Conservation (phyloP, 1,284 basidiomycete genomes). For the Moesziomyces antarcticus region DNA sequence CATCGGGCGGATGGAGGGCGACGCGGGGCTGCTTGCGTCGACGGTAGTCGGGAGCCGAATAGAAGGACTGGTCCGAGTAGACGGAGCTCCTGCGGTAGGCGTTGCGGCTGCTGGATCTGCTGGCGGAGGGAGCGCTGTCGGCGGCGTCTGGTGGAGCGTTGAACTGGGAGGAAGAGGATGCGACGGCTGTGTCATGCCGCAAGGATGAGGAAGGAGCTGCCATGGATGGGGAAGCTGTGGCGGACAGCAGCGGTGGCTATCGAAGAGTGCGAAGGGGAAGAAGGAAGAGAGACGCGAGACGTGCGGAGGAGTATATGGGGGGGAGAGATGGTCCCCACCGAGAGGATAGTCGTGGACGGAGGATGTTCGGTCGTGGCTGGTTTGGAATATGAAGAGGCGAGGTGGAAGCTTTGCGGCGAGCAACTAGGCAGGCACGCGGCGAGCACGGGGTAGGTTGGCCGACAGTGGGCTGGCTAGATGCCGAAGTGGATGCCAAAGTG, state of each 20-base stretch:
- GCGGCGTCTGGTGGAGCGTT: not conserved
- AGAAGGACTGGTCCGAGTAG: constrained; percentile 41
- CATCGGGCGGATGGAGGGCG: constrained; percentile 36
- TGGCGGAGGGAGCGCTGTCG: not conserved
- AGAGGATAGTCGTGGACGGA: too few species aligned
- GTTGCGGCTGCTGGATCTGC: constrained; percentile 13
- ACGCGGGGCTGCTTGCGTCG: constrained; percentile 43
- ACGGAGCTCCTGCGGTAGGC: constrained; percentile 18
- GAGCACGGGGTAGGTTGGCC: too few species aligned
- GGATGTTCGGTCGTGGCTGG: too few species aligned
- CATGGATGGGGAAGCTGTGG: not conserved
- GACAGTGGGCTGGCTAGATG: too few species aligned
- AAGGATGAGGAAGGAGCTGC: constrained; percentile 13
- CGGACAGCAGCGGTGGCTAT: not conserved
- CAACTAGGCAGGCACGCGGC: too few species aligned
- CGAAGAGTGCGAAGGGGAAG: not conserved
- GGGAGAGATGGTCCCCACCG: too few species aligned
- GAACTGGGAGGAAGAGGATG: constrained; percentile 2
- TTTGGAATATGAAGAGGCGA: too few species aligned
- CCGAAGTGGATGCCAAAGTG: too few species aligned
- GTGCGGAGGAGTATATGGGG: not conserved
- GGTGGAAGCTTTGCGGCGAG: too few species aligned
- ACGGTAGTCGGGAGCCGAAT: constrained; percentile 38
- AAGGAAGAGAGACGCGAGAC: not conserved
- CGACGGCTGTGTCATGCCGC: constrained; percentile 8